phyloP scores from a whole-genome alignment of 768 basidiomycete genomes.

The Sporobolomyces roseus region DNA sequence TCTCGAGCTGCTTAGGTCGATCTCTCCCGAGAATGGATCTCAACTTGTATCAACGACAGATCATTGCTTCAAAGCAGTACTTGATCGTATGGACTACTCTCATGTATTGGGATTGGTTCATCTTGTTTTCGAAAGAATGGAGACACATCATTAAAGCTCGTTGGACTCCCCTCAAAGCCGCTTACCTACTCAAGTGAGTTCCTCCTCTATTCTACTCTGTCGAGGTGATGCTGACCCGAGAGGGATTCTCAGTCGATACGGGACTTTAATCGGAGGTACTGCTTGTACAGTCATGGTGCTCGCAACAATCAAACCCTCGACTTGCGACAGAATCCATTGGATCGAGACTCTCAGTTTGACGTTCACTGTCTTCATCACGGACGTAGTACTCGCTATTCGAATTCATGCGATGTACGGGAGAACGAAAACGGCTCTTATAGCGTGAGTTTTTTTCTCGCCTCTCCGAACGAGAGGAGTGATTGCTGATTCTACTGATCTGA shows the following conservation, averaged over 20 bases:
- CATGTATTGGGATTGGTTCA: slow-evolving; percentile 3
- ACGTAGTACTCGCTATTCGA: too few species aligned
- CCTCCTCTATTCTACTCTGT: not conserved
- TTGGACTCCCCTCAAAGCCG: not conserved
- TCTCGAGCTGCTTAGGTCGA: too few species aligned
- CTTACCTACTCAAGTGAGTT: slow-evolving; percentile 5
- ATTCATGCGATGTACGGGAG: too few species aligned
- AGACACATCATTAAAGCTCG: not conserved
- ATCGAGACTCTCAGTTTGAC: not conserved
- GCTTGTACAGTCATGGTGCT: not conserved
- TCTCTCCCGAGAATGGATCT: too few species aligned
- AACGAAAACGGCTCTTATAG: too few species aligned
- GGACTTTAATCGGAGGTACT: not conserved
- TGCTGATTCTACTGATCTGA: too few species aligned
- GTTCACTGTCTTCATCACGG: not conserved
- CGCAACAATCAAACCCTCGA: not conserved
- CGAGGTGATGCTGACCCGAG: not conserved
- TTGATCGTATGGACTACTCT: not conserved
- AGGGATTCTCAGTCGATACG: not conserved
- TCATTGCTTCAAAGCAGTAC: not conserved
- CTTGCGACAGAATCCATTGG: not conserved
- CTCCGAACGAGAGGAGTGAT: too few species aligned
- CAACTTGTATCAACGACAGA: not conserved
- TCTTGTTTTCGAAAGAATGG: not conserved
- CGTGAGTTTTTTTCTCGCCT: too few species aligned